Conservation (phyloP, 2,329 filamentous ascomycete genomes). For the Trichoderma brevicompactum region DNA sequence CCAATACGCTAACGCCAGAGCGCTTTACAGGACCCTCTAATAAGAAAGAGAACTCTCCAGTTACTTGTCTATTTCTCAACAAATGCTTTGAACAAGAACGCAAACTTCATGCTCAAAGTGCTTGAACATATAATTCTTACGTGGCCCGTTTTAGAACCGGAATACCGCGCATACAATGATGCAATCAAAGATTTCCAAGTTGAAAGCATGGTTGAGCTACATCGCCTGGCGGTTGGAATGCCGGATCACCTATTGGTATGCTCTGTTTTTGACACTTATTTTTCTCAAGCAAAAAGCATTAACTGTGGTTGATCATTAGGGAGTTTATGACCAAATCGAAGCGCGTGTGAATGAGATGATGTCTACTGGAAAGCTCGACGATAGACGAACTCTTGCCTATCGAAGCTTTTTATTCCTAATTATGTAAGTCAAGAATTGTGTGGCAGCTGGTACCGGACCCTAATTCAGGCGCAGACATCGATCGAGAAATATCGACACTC, state of each 20-base stretch:
- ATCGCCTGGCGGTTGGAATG: constrained; percentile 86
- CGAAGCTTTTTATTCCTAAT: constrained; percentile 93
- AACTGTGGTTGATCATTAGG: constrained; percentile 47
- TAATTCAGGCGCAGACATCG: constrained; percentile 65
- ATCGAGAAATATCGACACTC: constrained; percentile 71
- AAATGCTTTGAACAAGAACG: constrained; percentile 75
- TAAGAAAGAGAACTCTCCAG: constrained; percentile 80
- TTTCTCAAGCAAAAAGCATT: constrained; percentile 24
- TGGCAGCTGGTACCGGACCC: neutral
- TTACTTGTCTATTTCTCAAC: constrained; percentile 85
- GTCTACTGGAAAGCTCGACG: constrained; percentile 72
- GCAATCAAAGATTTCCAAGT: constrained; percentile 87
- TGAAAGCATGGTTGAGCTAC: constrained; percentile 83
- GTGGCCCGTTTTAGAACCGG: constrained; percentile 72
- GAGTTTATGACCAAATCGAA: constrained; percentile 87
- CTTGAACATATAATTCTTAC: constrained; percentile 89
- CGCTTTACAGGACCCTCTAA: constrained; percentile 68
- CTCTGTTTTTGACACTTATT: neutral
- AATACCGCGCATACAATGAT: constrained; percentile 77
- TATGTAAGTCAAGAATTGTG: constrained; percentile 57
- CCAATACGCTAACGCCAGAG: neutral
- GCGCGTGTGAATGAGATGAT: constrained; percentile 80
- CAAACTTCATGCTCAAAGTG: constrained; percentile 83
- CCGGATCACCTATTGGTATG: constrained; percentile 80
- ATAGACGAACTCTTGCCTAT: constrained; percentile 83